phyloP scores from a whole-genome alignment of 345 rosid genomes.

The Cardamine chenopodiifolia region DNA sequence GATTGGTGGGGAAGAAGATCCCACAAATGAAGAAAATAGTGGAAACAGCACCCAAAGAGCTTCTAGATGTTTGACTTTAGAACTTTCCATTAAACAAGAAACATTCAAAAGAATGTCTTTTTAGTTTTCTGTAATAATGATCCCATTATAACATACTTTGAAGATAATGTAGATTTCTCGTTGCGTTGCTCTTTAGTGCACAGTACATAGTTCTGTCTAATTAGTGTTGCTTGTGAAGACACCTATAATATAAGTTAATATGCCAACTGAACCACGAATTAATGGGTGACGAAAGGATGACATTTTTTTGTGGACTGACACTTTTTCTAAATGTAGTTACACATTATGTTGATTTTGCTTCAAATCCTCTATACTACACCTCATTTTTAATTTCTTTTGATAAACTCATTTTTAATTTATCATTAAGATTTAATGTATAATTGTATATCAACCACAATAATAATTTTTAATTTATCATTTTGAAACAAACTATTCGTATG shows the following conservation, averaged over 20 bases:
- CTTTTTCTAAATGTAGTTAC: background rate
- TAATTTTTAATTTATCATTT: background rate
- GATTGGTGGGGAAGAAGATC: constrained; percentile 35
- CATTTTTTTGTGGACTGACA: background rate
- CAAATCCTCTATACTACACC: background rate
- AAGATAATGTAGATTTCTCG: constrained; percentile 31
- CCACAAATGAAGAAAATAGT: constrained; percentile 39
- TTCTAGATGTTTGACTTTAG: constrained; percentile 60
- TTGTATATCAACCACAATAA: background rate
- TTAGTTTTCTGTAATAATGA: constrained; percentile 27
- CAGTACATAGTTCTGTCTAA: background rate
- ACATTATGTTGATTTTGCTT: background rate
- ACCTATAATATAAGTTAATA: background rate
- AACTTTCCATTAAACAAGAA: constrained; percentile 41
- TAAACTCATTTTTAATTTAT: background rate
- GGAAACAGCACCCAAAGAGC: constrained; percentile 47
- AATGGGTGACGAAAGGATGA: constrained; percentile 20
- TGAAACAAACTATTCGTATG: background rate
- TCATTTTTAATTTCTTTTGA: background rate
- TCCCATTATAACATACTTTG: constrained; percentile 36
- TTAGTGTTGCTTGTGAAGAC: constrained; percentile 2
- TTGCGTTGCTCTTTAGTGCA: constrained; percentile 9
- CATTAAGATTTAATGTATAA: background rate
- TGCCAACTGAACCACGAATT: background rate
- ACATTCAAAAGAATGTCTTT: constrained; percentile 22